These are phyloP conservation scores for Pichia californica DNA, from an alignment of 805 yeast species.

Conservation along the genomic window DNA sequence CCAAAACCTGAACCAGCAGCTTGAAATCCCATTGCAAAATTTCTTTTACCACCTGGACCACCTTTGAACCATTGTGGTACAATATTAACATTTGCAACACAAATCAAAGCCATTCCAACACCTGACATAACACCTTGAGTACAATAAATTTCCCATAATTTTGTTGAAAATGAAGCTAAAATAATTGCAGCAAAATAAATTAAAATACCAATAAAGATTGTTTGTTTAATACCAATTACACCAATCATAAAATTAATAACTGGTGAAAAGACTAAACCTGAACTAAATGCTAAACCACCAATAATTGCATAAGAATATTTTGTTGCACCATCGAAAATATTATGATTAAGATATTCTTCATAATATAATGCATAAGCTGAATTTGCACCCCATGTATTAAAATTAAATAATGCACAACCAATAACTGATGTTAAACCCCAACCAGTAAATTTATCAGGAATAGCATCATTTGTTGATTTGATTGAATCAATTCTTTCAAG, in stretches of 20 bases:
- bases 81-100: conserved; percentile 52
- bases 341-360: conserved; percentile 45
- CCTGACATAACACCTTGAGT: conserved; percentile 67
- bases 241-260: conserved; percentile 40
- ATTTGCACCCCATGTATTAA: conserved; percentile 70
- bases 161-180: conserved; percentile 53
- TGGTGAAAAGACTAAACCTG: conserved; percentile 46
- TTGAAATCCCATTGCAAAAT: conserved; percentile 42
- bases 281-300: conserved; percentile 61
- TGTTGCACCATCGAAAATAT: conserved; percentile 47
- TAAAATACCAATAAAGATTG: conserved; percentile 41
- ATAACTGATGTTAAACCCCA: conserved; percentile 48
- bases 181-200: conserved; percentile 49
- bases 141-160: conserved; percentile 58
- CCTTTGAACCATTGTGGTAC: conserved; percentile 62
- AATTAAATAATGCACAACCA: conserved; percentile 44
- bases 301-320: conserved; percentile 57
- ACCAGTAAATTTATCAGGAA: conserved; percentile 64
- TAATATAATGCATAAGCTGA: conserved; percentile 60
- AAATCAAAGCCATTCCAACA: conserved; percentile 48
- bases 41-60: conserved; percentile 41
- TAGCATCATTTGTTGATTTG: conserved; percentile 15
- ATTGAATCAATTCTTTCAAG: conserved; percentile 6
- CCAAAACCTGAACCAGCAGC: conserved; percentile 50
- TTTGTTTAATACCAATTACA: conserved; percentile 33